Base-by-base conservation (phyloP, 306 rosid species). In the Pyrus bretschneideri region DNA sequence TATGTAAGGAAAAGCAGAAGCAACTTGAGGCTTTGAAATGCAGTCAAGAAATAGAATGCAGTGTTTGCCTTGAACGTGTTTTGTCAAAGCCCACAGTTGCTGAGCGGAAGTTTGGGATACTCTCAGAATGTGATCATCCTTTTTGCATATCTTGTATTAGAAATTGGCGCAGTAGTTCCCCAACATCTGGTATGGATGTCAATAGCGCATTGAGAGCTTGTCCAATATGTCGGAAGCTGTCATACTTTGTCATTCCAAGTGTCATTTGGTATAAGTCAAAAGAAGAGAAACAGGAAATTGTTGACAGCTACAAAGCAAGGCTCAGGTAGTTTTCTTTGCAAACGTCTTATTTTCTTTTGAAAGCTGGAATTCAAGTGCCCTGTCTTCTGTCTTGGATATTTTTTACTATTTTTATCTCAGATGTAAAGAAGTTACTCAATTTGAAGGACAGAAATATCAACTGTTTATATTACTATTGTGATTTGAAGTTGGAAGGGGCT, bases 11-110 rank as follows among this genome's bases (percentile, higher is more conserved):
- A 79, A 96, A 77, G 82, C 97, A 88, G 67, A 92, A 87, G 79
- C 88, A 96, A 69, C 89, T 96, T 4, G 98, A 96, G 77, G 90
- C 97, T 45, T 81, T 96, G 85, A 90, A 88, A 81, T 76, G 65
- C 46, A 96, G 99, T 84, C 99, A 92, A 85, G 99, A 96, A 73
- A 91, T 96, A 74, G 99, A 96, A 85, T 96, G 99, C 84, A 86
- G 96, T 82, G 99, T 96, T 44, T 96, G 99, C 82, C 89, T 96
- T 70, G 99, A 96, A 73, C 93, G 93, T 67, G 96, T 96, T 82
- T 91, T 96, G 66, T 96, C 90, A 19, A 96, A 96, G 91, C 83
- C 93, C 57, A 75, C 90, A 4, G 81, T 80, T 22, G 96, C 93
- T 18, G 99, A 96, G 76, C 86, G 97, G 29, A 96, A 96, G 83